phyloP scores from a whole-genome alignment of 139 green algal genomes.

The Auxenochlorella pyrenoidosa region DNA sequence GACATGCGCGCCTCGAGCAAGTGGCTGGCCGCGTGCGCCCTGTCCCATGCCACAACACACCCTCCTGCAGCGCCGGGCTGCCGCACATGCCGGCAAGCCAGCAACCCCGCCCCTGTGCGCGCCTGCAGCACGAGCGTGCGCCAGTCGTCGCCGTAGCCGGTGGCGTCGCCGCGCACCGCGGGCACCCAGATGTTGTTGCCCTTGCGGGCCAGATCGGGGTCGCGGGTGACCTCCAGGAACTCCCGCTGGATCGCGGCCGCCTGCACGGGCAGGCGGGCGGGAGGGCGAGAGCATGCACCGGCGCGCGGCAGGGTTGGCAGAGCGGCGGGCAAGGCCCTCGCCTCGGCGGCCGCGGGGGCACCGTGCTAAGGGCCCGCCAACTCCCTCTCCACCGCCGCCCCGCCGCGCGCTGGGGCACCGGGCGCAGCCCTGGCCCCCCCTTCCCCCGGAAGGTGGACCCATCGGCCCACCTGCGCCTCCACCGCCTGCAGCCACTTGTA shows the following conservation, averaged over 20 bases:
- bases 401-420: too few species aligned
- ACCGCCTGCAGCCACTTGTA: constrained; percentile 47
- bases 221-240: constrained; percentile 36
- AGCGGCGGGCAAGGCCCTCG: background rate
- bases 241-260: constrained; percentile 29
- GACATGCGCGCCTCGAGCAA: too few species aligned
- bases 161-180: constrained; percentile 51
- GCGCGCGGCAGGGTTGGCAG: background rate
- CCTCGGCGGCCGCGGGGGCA: too few species aligned
- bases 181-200: constrained; percentile 54
- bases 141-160: constrained; percentile 61
- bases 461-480: constrained; percentile 8
- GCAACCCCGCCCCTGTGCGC: too few species aligned
- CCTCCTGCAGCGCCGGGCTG: too few species aligned
- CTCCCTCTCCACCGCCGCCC: too few species aligned
- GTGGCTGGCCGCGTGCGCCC: too few species aligned
- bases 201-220: constrained; percentile 41
- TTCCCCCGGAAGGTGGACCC: background rate
- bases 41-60: too few species aligned
- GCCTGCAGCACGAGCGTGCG: constrained; percentile 64
- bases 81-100: too few species aligned
- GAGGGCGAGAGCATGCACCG: too few species aligned
- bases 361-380: too few species aligned
- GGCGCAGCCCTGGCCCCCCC: background rate
- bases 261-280: background rate